A percentile compares a stretch with the other conserved stretches of the same genome.
These are phyloP conservation scores for Diphasiastrum complanatum DNA, from an alignment of 83 land plant species.

Conservation along the genomic window DNA sequence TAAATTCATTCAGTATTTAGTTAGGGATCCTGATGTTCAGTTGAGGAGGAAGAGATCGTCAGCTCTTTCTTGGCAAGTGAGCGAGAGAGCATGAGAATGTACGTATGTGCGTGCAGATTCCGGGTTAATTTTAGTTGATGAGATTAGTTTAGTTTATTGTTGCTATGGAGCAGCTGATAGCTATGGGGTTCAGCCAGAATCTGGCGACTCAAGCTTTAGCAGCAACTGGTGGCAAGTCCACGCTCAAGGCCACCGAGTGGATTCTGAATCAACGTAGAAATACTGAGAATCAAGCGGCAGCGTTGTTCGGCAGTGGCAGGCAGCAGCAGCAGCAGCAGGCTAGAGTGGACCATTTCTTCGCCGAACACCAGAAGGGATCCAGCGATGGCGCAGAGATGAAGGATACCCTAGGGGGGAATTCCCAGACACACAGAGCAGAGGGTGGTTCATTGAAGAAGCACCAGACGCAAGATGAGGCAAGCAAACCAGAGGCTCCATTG, in stretches of 20 bases:
- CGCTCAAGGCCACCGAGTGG: constrained; percentile 69
- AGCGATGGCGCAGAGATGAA: not conserved
- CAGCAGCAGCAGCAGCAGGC: constrained; percentile 36
- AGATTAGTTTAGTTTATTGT: too few species aligned
- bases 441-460: not conserved
- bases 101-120: too few species aligned
- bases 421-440: constrained; percentile 7
- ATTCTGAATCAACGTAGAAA: constrained; percentile 42
- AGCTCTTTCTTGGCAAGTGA: too few species aligned
- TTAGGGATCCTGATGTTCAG: too few species aligned
- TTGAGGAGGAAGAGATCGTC: too few species aligned
- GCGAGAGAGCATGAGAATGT: too few species aligned
- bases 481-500: not conserved
- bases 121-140: too few species aligned
- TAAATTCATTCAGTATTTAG: too few species aligned
- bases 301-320: constrained; percentile 7
- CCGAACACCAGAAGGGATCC: constrained; percentile 6
- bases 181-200: too few species aligned
- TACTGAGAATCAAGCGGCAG: not conserved
- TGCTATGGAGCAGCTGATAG: too few species aligned
- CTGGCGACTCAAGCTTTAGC: constrained; percentile 80
- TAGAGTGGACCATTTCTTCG: constrained; percentile 55
- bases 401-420: not conserved
- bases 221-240: constrained; percentile 74
- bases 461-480: not conserved